These are phyloP conservation scores for Boletus rubroflammeus DNA, from an alignment of 768 basidiomycete genomes.

Conservation along the genomic window DNA sequence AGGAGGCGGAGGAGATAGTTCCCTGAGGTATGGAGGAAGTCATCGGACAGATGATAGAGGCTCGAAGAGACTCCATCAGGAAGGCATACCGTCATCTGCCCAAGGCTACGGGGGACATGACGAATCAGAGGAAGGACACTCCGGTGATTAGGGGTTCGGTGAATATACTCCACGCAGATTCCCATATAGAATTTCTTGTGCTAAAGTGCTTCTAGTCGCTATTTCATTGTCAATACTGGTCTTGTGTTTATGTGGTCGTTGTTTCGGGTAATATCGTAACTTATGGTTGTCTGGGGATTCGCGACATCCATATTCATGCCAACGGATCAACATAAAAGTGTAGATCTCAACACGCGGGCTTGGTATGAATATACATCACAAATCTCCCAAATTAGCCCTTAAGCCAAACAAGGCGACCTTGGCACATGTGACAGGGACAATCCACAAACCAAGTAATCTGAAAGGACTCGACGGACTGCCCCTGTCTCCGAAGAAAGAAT, in stretches of 20 bases:
- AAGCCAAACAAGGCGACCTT: slow-evolving; percentile 25
- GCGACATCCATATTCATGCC: slow-evolving; percentile 11
- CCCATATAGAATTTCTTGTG: slow-evolving; percentile 36
- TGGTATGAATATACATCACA: slow-evolving; percentile 4
- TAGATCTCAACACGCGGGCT: slow-evolving; percentile 24
- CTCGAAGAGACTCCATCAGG: slow-evolving; percentile 57
- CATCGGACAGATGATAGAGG: slow-evolving; percentile 50
- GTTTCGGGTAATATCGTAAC: slow-evolving; percentile 19
- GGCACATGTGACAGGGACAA: slow-evolving; percentile 12
- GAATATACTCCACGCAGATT: slow-evolving; percentile 18
- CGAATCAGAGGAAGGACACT: slow-evolving; percentile 31
- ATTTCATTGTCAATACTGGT: slow-evolving; percentile 17
- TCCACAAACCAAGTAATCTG: slow-evolving; percentile 16
- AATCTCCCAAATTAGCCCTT: slow-evolving; percentile 22
- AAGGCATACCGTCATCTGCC: slow-evolving; percentile 28
- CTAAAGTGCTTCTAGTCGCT: slow-evolving; percentile 19
- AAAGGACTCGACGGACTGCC: slow-evolving; percentile 12
- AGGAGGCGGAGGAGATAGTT: slow-evolving; percentile 29
- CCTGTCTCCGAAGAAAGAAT: slow-evolving; percentile 17
- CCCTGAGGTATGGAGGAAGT: slow-evolving; percentile 34
- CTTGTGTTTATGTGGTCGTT: slow-evolving; percentile 17
- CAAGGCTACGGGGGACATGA: slow-evolving; percentile 27
- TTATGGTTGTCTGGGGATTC: slow-evolving; percentile 16
- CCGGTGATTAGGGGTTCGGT: slow-evolving; percentile 32
- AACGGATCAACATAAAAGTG: slow-evolving; percentile 28